phyloP scores from a whole-genome alignment of 164 flowering plant genomes.

The Malania oleifera region DNA sequence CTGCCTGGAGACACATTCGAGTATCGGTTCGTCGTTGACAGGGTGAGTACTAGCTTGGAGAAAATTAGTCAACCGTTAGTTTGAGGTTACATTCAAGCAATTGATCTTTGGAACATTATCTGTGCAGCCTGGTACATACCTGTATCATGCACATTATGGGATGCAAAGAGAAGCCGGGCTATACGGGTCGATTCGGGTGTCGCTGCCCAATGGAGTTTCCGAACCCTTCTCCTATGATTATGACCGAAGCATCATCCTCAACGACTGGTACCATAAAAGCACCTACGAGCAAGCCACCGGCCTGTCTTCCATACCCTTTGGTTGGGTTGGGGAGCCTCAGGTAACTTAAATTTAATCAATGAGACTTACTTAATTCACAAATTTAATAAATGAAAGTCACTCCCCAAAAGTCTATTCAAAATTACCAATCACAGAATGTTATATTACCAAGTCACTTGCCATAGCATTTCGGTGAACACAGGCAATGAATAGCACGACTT shows the following conservation, averaged over 20 bases:
- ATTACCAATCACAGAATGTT: too few relatives aligned
- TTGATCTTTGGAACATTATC: neutral
- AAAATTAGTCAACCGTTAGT: too few relatives aligned
- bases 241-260: constrained; percentile 67
- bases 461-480: too few relatives aligned
- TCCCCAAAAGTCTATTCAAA: too few relatives aligned
- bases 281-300: constrained; percentile 62
- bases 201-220: constrained; percentile 40
- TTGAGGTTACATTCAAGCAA: neutral
- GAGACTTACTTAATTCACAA: too few relatives aligned
- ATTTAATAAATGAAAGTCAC: too few relatives aligned
- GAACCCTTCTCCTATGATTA: constrained; percentile 77
- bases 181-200: constrained; percentile 64
- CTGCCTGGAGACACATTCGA: constrained; percentile 66
- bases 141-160: constrained; percentile 91
- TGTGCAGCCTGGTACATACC: constrained; percentile 76
- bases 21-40: constrained; percentile 75
- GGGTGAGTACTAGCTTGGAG: constrained; percentile 37
- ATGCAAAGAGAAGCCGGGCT: constrained; percentile 89
- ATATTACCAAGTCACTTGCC: too few relatives aligned
- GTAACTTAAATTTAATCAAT: too few relatives aligned
- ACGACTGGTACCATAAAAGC: constrained; percentile 84
- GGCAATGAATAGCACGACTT: too few relatives aligned
- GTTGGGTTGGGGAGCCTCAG: constrained; percentile 89
- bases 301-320: constrained; percentile 61